Evolutionary conservation across 2,329 filamentous ascomycete species (phyloP).

Genomic region (Fusarium vanettenii): DNA sequence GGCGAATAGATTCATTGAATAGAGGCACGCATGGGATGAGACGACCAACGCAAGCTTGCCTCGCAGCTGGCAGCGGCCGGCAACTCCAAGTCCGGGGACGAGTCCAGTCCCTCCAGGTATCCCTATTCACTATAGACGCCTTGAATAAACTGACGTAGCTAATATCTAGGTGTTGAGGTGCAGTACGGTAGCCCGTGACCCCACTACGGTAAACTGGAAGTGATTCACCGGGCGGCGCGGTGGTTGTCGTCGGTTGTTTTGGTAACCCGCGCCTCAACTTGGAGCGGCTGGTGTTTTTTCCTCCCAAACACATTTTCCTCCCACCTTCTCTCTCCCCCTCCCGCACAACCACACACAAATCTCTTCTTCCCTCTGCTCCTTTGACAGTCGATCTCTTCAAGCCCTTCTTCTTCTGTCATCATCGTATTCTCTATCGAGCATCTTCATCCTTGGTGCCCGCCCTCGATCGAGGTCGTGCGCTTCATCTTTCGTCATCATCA

Average conservation of each 20-base stretch:
- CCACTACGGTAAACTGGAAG: neutral
- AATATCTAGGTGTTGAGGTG: neutral
- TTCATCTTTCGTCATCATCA: neutral
- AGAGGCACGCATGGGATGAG: neutral
- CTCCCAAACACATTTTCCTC: neutral
- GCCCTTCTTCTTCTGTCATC: neutral
- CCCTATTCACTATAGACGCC: neutral
- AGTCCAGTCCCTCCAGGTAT: neutral
- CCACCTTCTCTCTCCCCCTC: neutral
- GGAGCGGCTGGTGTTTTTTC: neutral
- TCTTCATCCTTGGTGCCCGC: neutral
- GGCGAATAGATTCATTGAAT: neutral
- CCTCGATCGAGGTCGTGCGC: neutral
- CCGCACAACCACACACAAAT: neutral
- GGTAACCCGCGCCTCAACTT: neutral
- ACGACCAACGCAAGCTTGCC: neutral
- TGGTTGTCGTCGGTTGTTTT: neutral
- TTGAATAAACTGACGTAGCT: neutral
- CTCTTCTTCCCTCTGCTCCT: neutral
- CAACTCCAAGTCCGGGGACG: neutral
- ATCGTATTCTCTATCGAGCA: neutral
- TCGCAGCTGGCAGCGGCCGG: conserved; percentile 1
- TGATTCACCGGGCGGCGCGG: neutral
- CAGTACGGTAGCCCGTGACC: neutral
- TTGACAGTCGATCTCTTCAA: neutral